Base-by-base conservation (phyloP, 176 grass and related monocot species). In the Avena insularis region DNA sequence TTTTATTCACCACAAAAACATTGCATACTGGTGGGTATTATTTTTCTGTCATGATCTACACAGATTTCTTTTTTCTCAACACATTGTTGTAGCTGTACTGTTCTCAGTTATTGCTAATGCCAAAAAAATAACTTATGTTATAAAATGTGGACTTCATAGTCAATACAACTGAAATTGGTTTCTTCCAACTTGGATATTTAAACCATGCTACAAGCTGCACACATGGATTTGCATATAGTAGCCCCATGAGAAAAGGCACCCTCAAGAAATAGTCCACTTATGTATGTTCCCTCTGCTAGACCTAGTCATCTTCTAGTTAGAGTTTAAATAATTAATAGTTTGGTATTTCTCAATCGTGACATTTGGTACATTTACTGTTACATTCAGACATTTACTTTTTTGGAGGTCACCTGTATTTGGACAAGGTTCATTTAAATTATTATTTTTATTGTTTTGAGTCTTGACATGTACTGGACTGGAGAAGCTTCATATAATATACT, bases 161-260 rank as follows among this genome's bases (percentile, higher is more conserved):
- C 49, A n/a, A 65, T 33, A 54, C 36, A 23, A 8, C 12, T 85
- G 14, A 53, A 78, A 78, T 50, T 4, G 49, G 72, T 89, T 45
- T 57, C 65, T 23, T 16, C 9, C 16, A 81, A 74, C n/a, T 51
- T 71, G 2, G 65, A n/a, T 78, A 46, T 38, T 23, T 5, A 49
- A 69, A 83, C 16, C 49, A 70, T 58, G 50, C 75, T 79, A 49
- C 21, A 57, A 88, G 23, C 82, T 29, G 9, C 31, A 29, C 4
- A 55, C 13, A 67, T 68, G 63, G 59, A 82, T 88, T 6, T 47
- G 31, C 86, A 81, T 38, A n/a, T 82, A 81, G 19, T 57, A 79
- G 36, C 4, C 13, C 13, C 17, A 33, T 58, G 29, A 38, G 53
- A 57, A 57, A 54, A 38, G 50, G 74, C 27, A 17, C 68, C 10